phyloP scores from a whole-genome alignment of 306 rosid genomes.

The Trifolium subterraneum region DNA sequence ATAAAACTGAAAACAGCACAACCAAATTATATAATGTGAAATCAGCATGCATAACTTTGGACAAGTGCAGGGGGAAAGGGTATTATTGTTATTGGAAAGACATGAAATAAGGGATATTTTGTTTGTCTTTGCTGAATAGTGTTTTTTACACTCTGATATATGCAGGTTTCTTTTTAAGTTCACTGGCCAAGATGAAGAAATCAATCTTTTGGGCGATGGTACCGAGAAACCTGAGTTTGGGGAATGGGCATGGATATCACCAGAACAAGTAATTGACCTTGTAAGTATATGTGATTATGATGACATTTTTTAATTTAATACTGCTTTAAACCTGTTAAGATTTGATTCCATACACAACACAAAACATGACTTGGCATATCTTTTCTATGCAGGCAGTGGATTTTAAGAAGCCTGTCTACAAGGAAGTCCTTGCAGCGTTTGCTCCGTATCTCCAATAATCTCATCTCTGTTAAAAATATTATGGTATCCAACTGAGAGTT shows the following conservation, averaged over 20 bases:
- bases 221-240: conserved; percentile 95
- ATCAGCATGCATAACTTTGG: background rate
- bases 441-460: conserved; percentile 60
- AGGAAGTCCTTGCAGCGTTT: conserved; percentile 69
- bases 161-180: conserved; percentile 81
- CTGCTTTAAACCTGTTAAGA: conserved; percentile 15
- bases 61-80: background rate
- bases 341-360: background rate
- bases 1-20: conserved; percentile 20
- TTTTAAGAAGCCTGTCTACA: conserved; percentile 93
- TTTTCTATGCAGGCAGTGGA: conserved; percentile 70
- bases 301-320: background rate
- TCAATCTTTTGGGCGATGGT: conserved; percentile 94
- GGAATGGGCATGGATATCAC: conserved; percentile 85
- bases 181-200: conserved; percentile 79
- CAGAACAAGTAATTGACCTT: conserved; percentile 62
- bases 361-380: conserved; percentile 22
- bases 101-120: conserved; percentile 15
- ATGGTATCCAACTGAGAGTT: conserved; percentile 2
- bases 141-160: conserved; percentile 23
- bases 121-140: background rate
- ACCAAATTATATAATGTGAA: conserved; percentile 15
- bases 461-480: background rate
- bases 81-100: conserved; percentile 11
- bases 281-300: conserved; percentile 54